Evolutionary conservation across 371 early-diverging fungal species (phyloP).

Genomic region (Basidiobolus meristosporus): DNA sequence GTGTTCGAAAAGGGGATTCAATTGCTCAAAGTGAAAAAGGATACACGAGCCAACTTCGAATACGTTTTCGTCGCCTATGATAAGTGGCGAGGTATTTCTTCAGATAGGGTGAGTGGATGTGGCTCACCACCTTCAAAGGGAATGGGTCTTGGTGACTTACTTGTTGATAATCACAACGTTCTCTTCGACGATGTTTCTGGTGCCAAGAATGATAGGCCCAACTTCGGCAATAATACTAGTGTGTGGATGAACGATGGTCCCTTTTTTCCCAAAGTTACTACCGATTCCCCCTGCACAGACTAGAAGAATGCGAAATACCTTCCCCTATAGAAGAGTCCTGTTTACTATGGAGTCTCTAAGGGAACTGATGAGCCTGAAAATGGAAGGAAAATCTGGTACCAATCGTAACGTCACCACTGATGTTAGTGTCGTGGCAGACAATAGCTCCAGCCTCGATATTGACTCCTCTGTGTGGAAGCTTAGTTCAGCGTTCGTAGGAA

Average conservation of each 20-base stretch:
- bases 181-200: constrained; percentile 56
- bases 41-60: constrained; percentile 59
- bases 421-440: constrained; percentile 43
- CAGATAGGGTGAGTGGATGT: neutral
- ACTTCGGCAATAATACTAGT: constrained; percentile 44
- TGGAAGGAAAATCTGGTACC: constrained; percentile 12
- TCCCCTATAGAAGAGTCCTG: too few relatives aligned
- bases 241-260: constrained; percentile 61
- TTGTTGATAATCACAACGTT: constrained; percentile 48
- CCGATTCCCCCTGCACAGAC: constrained; percentile 3
- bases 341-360: too few relatives aligned
- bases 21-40: constrained; percentile 3
- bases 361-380: neutral
- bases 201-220: constrained; percentile 53
- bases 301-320: too few relatives aligned
- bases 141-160: constrained; percentile 13
- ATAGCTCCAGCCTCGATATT: constrained; percentile 23
- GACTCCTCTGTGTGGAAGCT: constrained; percentile 5
- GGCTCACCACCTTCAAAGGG: neutral
- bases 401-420: constrained; percentile 32
- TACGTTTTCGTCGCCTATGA: constrained; percentile 55
- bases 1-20: neutral
- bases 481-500: too few relatives aligned
- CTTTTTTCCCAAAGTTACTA: constrained; percentile 11
- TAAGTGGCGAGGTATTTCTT: constrained; percentile 17